Base-by-base conservation (phyloP, 371 early-diverging fungal species). In the Pancytospora philotis region DNA sequence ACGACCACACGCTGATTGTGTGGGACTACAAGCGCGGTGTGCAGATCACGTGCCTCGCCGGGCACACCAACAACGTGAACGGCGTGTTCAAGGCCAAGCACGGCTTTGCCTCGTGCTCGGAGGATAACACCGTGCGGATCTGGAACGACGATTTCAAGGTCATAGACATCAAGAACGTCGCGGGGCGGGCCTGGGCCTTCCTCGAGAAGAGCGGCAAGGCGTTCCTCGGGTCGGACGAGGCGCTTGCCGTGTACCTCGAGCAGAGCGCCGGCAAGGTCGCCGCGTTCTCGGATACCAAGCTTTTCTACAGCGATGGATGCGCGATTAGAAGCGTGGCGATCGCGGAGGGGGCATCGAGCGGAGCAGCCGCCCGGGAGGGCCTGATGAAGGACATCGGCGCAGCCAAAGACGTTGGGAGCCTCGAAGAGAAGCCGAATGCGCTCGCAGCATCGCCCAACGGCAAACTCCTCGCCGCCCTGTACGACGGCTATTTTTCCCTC, bases 171-270 rank as follows among this genome's bases (percentile, higher is more conserved):
- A 49, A 63, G 10, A 32, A 62, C 37, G 62, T 67, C 28, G 49
- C 62, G n/a, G 73, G 71, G 35, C 63, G 74, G 35, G 52, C 77
- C 10, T 79, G 80, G 80, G 67, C 70, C 37, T 53, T 68, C 25
- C 37, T 36, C n/a, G 60, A 55, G 48, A 50, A 68, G 10, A 37
- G 61, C 6, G 59, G 62, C 31, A 57, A 25, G 31, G 62, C 76
- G 0, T n/a, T 77, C 8, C 64, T 63, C 30, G 80, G 77, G n/a
- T 60, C 73, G 45, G 80, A 79, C 41, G 75, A 77, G 28, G 80
- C 73, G 35, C 55, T 79, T 19, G 25, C 71, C 35, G 68, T 77
- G 51, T 57, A 68, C 1, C 50, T 66, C 34, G 58, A 66, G 10
- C 31, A 37, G 35, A 55, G 22, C 22, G 66, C 53, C 13, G n/a